Percentiles rank a stretch among this genome's conserved stretches.
Evolutionary conservation across 305 asterid genomes (phyloP).

Genomic region (Solanum hybrid): DNA sequence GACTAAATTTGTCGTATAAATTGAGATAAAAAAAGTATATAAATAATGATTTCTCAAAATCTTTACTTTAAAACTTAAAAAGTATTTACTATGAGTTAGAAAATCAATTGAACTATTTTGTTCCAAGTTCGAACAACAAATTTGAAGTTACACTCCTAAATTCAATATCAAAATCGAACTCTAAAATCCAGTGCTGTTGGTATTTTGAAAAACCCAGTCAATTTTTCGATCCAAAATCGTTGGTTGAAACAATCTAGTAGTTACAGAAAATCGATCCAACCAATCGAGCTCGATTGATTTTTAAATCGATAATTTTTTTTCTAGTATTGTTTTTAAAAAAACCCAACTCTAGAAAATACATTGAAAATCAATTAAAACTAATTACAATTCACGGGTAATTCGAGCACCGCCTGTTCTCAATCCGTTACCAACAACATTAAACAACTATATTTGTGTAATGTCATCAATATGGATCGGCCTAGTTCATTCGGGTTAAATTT

Average conservation of each 20-base stretch:
- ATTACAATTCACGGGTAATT: not conserved
- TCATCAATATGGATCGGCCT: not conserved
- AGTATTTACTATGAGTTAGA: not conserved
- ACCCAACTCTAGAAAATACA: not conserved
- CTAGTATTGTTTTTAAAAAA: too few relatives aligned
- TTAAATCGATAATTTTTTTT: too few relatives aligned
- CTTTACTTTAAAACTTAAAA: not conserved
- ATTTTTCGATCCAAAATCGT: not conserved
- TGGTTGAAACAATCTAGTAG: not conserved
- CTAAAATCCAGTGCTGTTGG: not conserved
- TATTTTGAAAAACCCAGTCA: not conserved
- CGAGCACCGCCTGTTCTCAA: not conserved
- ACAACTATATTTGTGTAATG: not conserved
- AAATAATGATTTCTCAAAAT: not conserved
- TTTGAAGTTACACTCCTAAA: not conserved
- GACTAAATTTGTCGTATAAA: not conserved
- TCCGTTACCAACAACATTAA: not conserved
- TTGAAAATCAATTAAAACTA: too few relatives aligned
- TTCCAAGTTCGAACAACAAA: not conserved
- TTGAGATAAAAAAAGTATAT: not conserved
- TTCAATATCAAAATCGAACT: not conserved
- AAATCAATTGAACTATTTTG: not conserved
- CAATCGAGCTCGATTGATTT: not conserved
- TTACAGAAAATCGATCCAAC: not conserved
- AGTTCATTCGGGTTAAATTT: not conserved